Conservation (phyloP, 116 monocot species). For the Posidonia oceanica region DNA sequence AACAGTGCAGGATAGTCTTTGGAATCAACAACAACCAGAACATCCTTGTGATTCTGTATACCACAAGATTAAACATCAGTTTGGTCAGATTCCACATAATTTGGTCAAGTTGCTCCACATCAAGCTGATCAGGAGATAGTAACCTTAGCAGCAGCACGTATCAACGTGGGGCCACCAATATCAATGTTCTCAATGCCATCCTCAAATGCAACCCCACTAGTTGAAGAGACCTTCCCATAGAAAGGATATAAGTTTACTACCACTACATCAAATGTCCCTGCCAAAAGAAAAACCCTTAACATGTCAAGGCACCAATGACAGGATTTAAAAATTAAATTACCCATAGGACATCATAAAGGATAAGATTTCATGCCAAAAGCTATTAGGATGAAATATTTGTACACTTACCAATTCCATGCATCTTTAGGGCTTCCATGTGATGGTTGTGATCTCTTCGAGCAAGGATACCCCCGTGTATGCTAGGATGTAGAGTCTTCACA, state of each 20-base stretch:
- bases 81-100: background rate
- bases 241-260: conserved; percentile 97
- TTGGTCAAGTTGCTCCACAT: background rate
- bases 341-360: background rate
- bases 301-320: background rate
- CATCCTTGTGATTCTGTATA: conserved; percentile 90
- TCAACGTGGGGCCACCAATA: conserved; percentile 95
- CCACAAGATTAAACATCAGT: background rate
- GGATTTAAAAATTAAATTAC: background rate
- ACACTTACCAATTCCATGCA: conserved; percentile 71
- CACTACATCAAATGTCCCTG: conserved; percentile 91
- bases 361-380: background rate
- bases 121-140: background rate
- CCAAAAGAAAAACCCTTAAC: conserved; percentile 1
- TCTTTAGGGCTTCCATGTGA: conserved; percentile 75
- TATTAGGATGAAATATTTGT: background rate
- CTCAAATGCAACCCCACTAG: conserved; percentile 62
- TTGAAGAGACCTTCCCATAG: conserved; percentile 74
- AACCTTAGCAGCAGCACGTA: conserved; percentile 96
- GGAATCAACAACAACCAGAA: conserved; percentile 85
- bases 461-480: conserved; percentile 93
- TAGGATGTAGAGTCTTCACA: conserved; percentile 96
- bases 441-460: conserved; percentile 69
- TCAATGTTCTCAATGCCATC: conserved; percentile 99
- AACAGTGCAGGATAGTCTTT: conserved; percentile 79